phyloP scores from a whole-genome alignment of 495 filamentous ascomycete species.

The Penicillium lividum region DNA sequence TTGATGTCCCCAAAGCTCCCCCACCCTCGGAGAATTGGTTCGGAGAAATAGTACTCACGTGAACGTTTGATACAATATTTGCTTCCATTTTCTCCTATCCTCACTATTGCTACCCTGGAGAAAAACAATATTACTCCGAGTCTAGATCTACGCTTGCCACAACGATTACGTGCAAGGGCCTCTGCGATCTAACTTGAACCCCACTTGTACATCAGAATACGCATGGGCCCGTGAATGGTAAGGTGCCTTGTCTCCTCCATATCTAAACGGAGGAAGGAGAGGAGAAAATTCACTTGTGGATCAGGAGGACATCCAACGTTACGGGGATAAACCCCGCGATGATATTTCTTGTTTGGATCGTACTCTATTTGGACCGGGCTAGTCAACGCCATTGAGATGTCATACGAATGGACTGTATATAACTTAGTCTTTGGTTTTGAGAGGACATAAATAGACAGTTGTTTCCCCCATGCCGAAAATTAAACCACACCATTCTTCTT shows the following conservation, averaged over 20 bases:
- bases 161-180: neutral
- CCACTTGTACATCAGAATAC: neutral
- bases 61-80: neutral
- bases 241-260: neutral
- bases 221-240: neutral
- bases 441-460: neutral
- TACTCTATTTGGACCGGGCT: neutral
- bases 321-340: neutral
- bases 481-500: neutral
- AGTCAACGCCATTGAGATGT: neutral
- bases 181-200: neutral
- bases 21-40: slow-evolving; percentile 21
- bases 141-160: neutral
- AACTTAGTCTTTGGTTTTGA: no score
- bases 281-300: no score
- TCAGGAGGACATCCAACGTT: no score
- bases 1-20: neutral
- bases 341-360: neutral
- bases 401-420: neutral
- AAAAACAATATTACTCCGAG: slow-evolving; percentile 17
- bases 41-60: slow-evolving; percentile 20
- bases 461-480: neutral
- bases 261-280: no score
- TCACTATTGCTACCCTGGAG: neutral
- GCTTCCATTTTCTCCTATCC: neutral